Base-by-base conservation (phyloP, 495 filamentous ascomycete species). In the Trichoderma erinaceum region DNA sequence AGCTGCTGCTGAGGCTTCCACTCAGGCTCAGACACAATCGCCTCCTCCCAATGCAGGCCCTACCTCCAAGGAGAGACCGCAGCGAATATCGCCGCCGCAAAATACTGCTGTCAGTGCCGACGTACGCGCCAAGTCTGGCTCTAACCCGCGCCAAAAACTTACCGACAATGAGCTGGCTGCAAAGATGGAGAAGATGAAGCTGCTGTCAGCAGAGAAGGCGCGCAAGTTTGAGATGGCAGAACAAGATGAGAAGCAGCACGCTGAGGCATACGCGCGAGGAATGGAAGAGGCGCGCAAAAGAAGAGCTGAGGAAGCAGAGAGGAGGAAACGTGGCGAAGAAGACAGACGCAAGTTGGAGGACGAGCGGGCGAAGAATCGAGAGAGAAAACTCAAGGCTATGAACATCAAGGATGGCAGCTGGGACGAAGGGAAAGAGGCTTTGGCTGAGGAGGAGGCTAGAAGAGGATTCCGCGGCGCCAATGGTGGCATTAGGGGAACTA, bases 151-250 rank as follows among this genome's bases (percentile, higher is more conserved):
- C 66, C 77, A 77, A 12, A 86, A 86, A 71, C 81, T 83, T 10
- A 85, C 83, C 18, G 82, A 86, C 1, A 71, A 78, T 6, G 82
- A 86, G 73, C 76, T 85, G 15, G 74, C 79, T 0, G 79, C 76
- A 52, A 83, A 83, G 71, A 82, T 86, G 79, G 78, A 81, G 67
- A 69, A 77, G 68, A 83, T 82, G 77, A 82, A 81, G 18, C 73
- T 84, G 27, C 71, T 82, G 7, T 72, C 77, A 1, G 76, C 77
- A 23, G 78, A 81, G 48, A 81, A 81, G 72, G 79, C 78, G 68
- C 80, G 80, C 43, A 80, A 77, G 16, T 83, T 82, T 66, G 81
- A 84, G 68, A 76, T 80, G 65, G 80, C 78, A 7, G 79, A 84
- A 72, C 79, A 79, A 61, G 84, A 86, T 72, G 82, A 80, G 69